Percentiles rank a stretch among this genome's conserved stretches.
phyloP scores from a whole-genome alignment of 2,329 filamentous ascomycete genomes.

The Furcasterigmium furcatum region DNA sequence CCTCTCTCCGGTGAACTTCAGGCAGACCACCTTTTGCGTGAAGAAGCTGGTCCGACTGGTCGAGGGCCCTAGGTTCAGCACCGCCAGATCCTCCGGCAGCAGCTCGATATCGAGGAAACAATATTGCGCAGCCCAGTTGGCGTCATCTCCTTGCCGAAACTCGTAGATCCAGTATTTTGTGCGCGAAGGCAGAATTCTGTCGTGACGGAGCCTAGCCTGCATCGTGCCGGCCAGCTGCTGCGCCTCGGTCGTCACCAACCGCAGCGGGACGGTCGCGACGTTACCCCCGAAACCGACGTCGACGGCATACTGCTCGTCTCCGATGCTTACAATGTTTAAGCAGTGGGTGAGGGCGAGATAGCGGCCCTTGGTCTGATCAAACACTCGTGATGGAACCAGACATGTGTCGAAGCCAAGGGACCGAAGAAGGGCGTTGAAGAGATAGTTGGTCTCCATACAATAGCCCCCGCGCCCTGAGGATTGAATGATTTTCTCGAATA shows the following conservation, averaged over 20 bases:
- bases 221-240: conserved; percentile 16
- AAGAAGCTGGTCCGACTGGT: conserved; percentile 33
- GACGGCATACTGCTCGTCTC: conserved; percentile 40
- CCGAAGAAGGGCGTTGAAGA: conserved; percentile 44
- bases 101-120: conserved; percentile 49
- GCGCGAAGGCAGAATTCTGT: conserved; percentile 15
- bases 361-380: neutral
- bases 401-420: conserved; percentile 39
- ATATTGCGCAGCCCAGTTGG: conserved; percentile 41
- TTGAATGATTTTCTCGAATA: conserved; percentile 43
- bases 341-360: conserved; percentile 23
- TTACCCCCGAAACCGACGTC: conserved; percentile 62
- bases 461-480: conserved; percentile 44
- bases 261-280: conserved; percentile 13
- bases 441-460: conserved; percentile 46
- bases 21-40: conserved; percentile 29
- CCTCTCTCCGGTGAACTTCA: conserved; percentile 33
- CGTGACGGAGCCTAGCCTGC: conserved; percentile 26
- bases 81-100: conserved; percentile 39
- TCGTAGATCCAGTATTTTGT: conserved; percentile 8
- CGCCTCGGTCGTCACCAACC: conserved; percentile 5
- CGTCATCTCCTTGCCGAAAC: conserved; percentile 15
- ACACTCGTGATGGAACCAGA: conserved; percentile 21
- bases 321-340: conserved; percentile 54
- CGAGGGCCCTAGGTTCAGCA: conserved; percentile 39